Evolutionary conservation across 1,284 basidiomycete species (phyloP), one percentile per base, ranked within the genome.

Genomic region (Athelia sp.): DNA sequence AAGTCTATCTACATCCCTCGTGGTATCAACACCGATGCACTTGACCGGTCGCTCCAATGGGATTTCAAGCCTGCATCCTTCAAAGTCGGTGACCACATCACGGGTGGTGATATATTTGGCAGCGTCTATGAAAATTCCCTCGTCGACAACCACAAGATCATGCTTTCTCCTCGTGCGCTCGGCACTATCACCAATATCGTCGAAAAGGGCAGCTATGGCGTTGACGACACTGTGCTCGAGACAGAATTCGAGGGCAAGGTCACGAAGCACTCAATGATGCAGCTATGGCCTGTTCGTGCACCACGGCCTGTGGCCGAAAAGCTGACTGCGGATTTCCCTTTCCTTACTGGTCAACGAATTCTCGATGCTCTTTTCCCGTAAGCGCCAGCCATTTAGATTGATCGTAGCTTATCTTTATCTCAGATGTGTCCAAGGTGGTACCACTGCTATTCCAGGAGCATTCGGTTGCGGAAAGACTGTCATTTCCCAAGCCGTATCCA

Each of bases 391-490:
- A n/a, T n/a, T n/a, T n/a, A n/a, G 45, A 45, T 22, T 15, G 24
- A 38, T 49, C 18, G 23, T 32, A 32, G 14, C 29, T 49, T 49
- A 52, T 48, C n/a, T 29, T 48, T n/a, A 24, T 52, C 2, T 59
- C n/a, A 89, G 87, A 22, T 96, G 93, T 69, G 95, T 99, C 3
- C 97, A 99, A 74, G 97, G 97, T 59, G 97, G 97, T 52, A 99
- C 97, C 9, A 99, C 97, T 6, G 94, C 96, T 54, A 99, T 99
- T 67, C 97, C 97, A 24, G 97, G 97, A 60, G 97, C 97, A 59
- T 99, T 99, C 69, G 97, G 97, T 62, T 98, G 96, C 63, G 93
- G 93, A 59, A 95, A 95, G 78, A 98, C 94, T 21, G 94, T 98
- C 61, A 98, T 98, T 62, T 95, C 93, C 34, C 87, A 97, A 74